Evolutionary conservation across 805 yeast species (phyloP), one percentile per base, ranked within the genome.

Genomic region (Suhomyces canberraensis): DNA sequence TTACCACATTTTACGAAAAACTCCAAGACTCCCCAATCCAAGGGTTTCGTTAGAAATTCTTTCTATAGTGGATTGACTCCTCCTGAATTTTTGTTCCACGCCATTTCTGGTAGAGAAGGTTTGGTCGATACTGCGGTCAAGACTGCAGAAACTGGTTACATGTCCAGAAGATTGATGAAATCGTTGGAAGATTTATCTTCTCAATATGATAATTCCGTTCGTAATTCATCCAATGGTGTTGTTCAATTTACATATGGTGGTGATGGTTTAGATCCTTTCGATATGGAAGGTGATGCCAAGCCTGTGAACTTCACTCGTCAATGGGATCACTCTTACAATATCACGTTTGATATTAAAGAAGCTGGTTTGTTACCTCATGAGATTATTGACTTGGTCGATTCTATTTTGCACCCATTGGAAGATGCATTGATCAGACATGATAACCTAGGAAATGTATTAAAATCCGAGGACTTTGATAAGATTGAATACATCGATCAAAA

Each of bases 71-170:
- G 99, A 7, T 71, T 93, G 48, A 76, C 90, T 11, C 99, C 99
- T 2, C 96, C 98, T 9, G 99, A 93, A 60, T 93, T 91, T 60
- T 70, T 91, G 47, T 93, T 95, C 76, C 99, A 93, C 61, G 98
- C 99, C 44, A 93, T 93, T 69, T 90, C 98, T 2, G 99, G 99
- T 58, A 86, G 99, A 73, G 99, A 93, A 74, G 99, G 99, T 66
- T 73, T 93, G 60, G 98, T 93, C 41, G 99, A 93, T 73, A 93
- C 99, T 16, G 99, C 99, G 15, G 99, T 93, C 39, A 93, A 93
- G 64, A 93, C 99, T 22, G 99, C 99, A 3, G 99, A 93, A 61
- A 91, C 98, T 4, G 98, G 98, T 58, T 90, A 90, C 66, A 91
- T 91, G 95, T 91, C 98, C 16, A 85, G 98, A 65, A 81, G 98